Percentiles rank a stretch among this genome's conserved stretches.
phyloP scores from a whole-genome alignment of 164 flowering plant genomes.

The Hamamelis virginiana region DNA sequence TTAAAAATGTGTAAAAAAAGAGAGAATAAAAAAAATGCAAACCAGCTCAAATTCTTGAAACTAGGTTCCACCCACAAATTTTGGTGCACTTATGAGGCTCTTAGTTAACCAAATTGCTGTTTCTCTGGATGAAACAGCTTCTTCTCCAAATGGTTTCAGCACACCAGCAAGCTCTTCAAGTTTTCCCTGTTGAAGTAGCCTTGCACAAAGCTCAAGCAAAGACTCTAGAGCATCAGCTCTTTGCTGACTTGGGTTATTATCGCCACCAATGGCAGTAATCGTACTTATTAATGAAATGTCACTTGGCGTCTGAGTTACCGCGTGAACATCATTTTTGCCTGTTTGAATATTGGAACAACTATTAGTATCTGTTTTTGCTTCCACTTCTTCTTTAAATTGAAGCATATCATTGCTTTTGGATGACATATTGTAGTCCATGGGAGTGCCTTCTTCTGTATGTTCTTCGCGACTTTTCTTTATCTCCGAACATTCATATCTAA shows the following conservation, averaged over 20 bases:
- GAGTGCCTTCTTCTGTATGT: constrained; percentile 11
- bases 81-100: constrained; percentile 65
- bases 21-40: constrained; percentile 3
- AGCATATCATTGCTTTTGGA: constrained; percentile 22
- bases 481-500: constrained; percentile 7
- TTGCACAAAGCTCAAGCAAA: constrained; percentile 86
- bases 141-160: constrained; percentile 76
- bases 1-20: not conserved
- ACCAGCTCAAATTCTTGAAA: constrained; percentile 1
- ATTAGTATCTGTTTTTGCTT: constrained; percentile 13
- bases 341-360: constrained; percentile 14
- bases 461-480: constrained; percentile 14
- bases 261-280: constrained; percentile 27
- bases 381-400: constrained; percentile 23
- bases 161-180: constrained; percentile 79
- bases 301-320: constrained; percentile 17
- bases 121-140: constrained; percentile 74
- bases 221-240: constrained; percentile 90
- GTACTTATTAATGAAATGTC: constrained; percentile 36
- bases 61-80: constrained; percentile 37
- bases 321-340: constrained; percentile 21
- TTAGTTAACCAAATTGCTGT: constrained; percentile 91
- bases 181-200: constrained; percentile 68
- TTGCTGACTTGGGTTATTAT: constrained; percentile 48
- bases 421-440: constrained; percentile 21